Percentiles rank a stretch among this genome's conserved stretches.
Evolutionary conservation across 2,329 filamentous ascomycete genomes (phyloP).

Genomic region (Exophiala bonariae): DNA sequence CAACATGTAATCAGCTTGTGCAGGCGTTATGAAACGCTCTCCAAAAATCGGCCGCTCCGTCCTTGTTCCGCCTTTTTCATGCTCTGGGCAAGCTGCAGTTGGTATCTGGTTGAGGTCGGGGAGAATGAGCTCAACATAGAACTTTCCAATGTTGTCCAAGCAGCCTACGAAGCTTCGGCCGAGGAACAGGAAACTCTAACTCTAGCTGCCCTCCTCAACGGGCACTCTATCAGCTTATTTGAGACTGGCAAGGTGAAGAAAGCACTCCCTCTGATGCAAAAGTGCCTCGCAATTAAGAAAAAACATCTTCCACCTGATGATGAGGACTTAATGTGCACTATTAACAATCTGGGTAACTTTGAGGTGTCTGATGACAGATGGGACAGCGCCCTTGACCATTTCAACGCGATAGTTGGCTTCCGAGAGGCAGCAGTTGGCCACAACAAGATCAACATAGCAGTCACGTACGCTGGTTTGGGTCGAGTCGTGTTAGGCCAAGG

Average conservation of each 20-base stretch:
- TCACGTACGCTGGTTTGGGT: constrained; percentile 10
- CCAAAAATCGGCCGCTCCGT: constrained; percentile 3
- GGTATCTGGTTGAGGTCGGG: constrained; percentile 15
- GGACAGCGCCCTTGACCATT: background rate
- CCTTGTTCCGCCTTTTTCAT: background rate
- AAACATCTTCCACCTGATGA: background rate
- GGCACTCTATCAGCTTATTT: constrained; percentile 1
- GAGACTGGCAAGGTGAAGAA: constrained; percentile 9
- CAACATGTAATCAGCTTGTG: constrained; percentile 11
- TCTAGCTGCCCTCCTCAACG: constrained; percentile 11
- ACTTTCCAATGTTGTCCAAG: constrained; percentile 1
- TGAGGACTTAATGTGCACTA: constrained; percentile 3
- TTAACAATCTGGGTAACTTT: constrained; percentile 13
- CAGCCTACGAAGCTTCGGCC: constrained; percentile 2
- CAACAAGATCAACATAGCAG: background rate
- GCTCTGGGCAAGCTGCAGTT: background rate
- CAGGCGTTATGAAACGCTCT: constrained; percentile 7
- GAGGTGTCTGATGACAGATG: constrained; percentile 10
- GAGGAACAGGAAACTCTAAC: constrained; percentile 1
- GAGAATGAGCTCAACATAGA: constrained; percentile 14
- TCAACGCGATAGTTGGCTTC: background rate
- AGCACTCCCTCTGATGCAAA: constrained; percentile 1
- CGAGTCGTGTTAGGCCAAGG: too few species aligned
- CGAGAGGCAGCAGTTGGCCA: constrained; percentile 6
- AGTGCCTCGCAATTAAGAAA: constrained; percentile 2